Evolutionary conservation across 2,329 filamentous ascomycete genomes (phyloP), one percentile per base, ranked within the genome.

Genomic region (Ceratocystis huliohia): DNA sequence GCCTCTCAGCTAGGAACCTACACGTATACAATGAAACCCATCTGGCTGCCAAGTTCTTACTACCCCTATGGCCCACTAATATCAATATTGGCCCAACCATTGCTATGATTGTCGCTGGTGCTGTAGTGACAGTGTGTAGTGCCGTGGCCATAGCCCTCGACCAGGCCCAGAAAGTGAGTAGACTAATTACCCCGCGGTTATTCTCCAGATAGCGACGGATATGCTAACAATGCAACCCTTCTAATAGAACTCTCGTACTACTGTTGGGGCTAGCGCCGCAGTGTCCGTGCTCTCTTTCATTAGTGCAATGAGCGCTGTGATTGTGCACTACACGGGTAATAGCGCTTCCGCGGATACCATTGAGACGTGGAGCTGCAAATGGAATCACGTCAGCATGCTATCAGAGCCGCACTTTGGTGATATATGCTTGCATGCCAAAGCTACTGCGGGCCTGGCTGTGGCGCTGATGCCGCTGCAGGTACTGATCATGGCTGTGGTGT

Each of bases 361-460:
- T 10, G 77, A 85, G 71, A 84, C 81, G 73, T 87, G 84, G 84
- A 81, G 79, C 50, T 87, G 84, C 73, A 82, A 82, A 69, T 87
- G 84, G 84, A 74, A 75, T 7, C 71, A 76, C 25, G 75, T 85
- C n/a, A 73, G 74, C 68, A 84, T 86, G 81, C 70, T 71, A 17
- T 72, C 75, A 45, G 74, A 78, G 69, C 83, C 84, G 37, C 76
- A 82, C 71, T 87, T 84, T 71, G 78, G 77, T 17, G 79, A 78
- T 0, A 74, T 87, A 63, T 87, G 84, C 74, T 77, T 74, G 68
- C 79, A 86, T 74, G 83, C 78, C 74, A 77, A 78, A 71, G 80
- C 79, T 3, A 80, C 78, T 1, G 73, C 85, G 33, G 81, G 81
- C 70, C 74, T 87, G 57, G 77, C 79, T 28, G 76, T 84, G 66